Percentiles rank a stretch among this genome's conserved stretches.
Evolutionary conservation across 148 eudicot genomes (phyloP).

Genomic region (Simmondsia chinensis): DNA sequence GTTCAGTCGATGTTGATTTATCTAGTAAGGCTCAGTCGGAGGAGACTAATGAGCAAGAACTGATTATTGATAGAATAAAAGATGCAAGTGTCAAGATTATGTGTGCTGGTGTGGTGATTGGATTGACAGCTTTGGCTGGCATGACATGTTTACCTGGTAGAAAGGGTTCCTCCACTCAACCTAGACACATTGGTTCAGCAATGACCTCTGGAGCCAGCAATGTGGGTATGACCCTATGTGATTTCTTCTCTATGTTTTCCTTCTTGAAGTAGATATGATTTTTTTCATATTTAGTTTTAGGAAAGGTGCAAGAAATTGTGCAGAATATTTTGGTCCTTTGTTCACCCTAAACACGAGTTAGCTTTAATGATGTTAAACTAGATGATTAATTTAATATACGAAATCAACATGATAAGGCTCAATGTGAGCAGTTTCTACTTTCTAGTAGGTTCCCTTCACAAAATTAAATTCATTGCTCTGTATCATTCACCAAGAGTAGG

Average conservation of each 20-base stretch:
- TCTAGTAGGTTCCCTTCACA: no score
- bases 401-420: no score
- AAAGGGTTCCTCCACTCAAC: slow-evolving; percentile 27
- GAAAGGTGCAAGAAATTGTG: no score
- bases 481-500: no score
- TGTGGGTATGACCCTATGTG: slow-evolving; percentile 51
- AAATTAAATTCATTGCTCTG: no score
- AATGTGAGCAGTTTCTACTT: no score
- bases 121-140: slow-evolving; percentile 61
- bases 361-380: no score
- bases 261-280: background rate
- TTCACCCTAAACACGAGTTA: no score
- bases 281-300: no score
- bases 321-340: no score
- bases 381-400: no score
- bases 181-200: slow-evolving; percentile 39
- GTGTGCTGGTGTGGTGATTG: slow-evolving; percentile 87
- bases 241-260: background rate
- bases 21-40: slow-evolving; percentile 17
- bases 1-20: slow-evolving; percentile 14
- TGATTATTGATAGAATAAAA: slow-evolving; percentile 59
- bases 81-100: slow-evolving; percentile 76
- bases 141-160: slow-evolving; percentile 42
- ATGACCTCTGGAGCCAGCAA: slow-evolving; percentile 65
- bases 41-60: slow-evolving; percentile 46